A percentile compares a stretch with the other conserved stretches of the same genome.
phyloP scores from a whole-genome alignment of 2,329 filamentous ascomycete genomes.

The Hymenoscyphus occultus region DNA sequence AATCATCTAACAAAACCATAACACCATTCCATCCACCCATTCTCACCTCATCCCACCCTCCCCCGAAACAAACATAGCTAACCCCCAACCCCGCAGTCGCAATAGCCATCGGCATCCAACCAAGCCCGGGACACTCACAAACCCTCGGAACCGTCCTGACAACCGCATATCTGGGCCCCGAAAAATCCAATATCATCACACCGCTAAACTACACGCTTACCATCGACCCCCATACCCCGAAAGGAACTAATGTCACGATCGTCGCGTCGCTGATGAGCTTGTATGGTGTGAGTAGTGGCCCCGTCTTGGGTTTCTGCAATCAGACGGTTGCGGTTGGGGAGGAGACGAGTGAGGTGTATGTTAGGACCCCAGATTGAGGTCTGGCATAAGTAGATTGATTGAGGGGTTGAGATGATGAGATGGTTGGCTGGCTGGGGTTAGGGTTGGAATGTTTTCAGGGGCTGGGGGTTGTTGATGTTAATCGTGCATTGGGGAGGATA shows the following conservation, averaged over 20 bases:
- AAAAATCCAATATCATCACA: not conserved
- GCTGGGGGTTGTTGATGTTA: too few species aligned
- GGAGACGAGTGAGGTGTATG: not conserved
- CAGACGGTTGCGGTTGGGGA: constrained; percentile 13
- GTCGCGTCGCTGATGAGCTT: constrained; percentile 14
- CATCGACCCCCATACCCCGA: not conserved
- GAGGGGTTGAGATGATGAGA: not conserved
- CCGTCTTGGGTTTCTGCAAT: constrained; percentile 11
- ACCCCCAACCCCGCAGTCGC: too few species aligned
- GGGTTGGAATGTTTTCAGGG: too few species aligned
- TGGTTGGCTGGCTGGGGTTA: too few species aligned
- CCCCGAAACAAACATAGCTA: too few species aligned
- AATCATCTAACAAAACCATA: too few species aligned
- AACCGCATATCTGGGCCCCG: constrained; percentile 12
- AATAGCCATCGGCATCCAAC: constrained; percentile 2
- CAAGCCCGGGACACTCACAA: constrained; percentile 8
- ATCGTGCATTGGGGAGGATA: too few species aligned
- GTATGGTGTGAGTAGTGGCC: constrained; percentile 13
- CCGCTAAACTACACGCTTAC: not conserved
- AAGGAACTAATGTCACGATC: constrained; percentile 5
- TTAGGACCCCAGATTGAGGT: not conserved
- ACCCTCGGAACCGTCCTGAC: constrained; percentile 9
- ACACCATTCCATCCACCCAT: too few species aligned
- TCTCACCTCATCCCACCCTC: too few species aligned
- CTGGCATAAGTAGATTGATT: not conserved